These are phyloP conservation scores for Fusarium vanettenii DNA, from an alignment of 2,329 filamentous ascomycete species.

Conservation along the genomic window DNA sequence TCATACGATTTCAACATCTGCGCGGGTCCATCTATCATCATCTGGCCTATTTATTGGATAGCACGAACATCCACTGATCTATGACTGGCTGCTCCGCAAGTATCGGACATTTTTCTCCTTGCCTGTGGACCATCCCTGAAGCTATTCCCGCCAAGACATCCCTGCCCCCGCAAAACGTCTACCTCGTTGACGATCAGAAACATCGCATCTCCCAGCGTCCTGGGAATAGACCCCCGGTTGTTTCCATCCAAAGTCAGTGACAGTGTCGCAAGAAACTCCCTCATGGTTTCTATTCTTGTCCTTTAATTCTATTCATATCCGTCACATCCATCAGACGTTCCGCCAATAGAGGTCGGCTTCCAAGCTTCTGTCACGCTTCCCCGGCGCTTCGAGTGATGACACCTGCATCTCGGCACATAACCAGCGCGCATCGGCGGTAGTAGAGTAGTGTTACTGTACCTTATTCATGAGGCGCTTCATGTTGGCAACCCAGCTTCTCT, in stretches of 20 bases:
- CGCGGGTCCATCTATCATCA: too few relatives aligned
- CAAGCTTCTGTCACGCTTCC: not conserved
- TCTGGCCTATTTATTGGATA: not conserved
- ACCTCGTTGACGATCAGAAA: not conserved
- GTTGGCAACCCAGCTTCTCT: constrained; percentile 25
- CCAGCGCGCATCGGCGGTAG: not conserved
- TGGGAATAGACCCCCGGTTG: not conserved
- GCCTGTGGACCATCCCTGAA: not conserved
- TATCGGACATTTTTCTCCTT: not conserved
- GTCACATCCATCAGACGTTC: not conserved
- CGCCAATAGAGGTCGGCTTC: constrained; percentile 2
- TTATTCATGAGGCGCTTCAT: constrained; percentile 15
- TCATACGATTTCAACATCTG: too few relatives aligned
- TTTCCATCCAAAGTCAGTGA: not conserved
- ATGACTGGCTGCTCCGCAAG: not conserved
- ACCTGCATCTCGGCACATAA: constrained; percentile 28
- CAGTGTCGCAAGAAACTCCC: not conserved
- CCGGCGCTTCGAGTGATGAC: constrained; percentile 15
- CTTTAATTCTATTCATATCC: not conserved
- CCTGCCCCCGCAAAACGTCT: not conserved
- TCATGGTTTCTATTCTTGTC: constrained; percentile 4
- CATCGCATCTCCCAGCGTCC: not conserved
- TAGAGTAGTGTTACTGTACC: not conserved
- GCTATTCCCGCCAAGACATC: not conserved
- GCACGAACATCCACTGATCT: not conserved